These are phyloP conservation scores for Ramularia collo-cygni DNA, from an alignment of 2,329 filamentous ascomycete species.

Conservation along the genomic window DNA sequence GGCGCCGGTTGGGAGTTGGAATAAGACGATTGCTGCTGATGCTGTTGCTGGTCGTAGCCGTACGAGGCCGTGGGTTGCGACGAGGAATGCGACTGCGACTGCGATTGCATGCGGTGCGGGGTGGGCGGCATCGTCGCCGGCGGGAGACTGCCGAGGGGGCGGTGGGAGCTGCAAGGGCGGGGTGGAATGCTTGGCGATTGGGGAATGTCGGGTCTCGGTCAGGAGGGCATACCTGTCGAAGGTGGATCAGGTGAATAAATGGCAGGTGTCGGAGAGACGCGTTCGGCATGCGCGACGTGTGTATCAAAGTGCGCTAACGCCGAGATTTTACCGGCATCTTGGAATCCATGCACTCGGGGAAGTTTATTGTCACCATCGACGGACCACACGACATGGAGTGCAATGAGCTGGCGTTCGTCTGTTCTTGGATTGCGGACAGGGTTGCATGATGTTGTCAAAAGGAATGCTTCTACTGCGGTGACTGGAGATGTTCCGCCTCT, in stretches of 20 bases:
- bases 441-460: neutral
- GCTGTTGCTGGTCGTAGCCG: conserved; percentile 22
- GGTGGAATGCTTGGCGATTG: too few relatives aligned
- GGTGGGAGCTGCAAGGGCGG: conserved; percentile 6
- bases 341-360: too few relatives aligned
- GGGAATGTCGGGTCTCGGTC: neutral
- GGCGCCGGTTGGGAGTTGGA: conserved; percentile 17
- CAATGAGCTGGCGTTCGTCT: neutral
- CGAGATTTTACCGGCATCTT: too few relatives aligned
- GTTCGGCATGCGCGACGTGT: conserved; percentile 3
- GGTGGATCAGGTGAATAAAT: neutral
- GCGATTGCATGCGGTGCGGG: conserved; percentile 21
- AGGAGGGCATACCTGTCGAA: neutral
- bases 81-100: conserved; percentile 12
- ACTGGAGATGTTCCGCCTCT: conserved; percentile 19
- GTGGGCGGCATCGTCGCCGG: conserved; percentile 24
- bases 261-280: neutral
- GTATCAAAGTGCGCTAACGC: neutral
- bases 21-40: neutral
- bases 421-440: neutral
- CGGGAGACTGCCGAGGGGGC: conserved; percentile 9
- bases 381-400: neutral
- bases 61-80: conserved; percentile 18
- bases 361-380: too few relatives aligned
- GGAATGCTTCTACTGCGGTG: neutral